Evolutionary conservation across 2,329 filamentous ascomycete genomes (phyloP), one percentile per base, ranked within the genome.

Genomic region (Hymenoscyphus scutula): DNA sequence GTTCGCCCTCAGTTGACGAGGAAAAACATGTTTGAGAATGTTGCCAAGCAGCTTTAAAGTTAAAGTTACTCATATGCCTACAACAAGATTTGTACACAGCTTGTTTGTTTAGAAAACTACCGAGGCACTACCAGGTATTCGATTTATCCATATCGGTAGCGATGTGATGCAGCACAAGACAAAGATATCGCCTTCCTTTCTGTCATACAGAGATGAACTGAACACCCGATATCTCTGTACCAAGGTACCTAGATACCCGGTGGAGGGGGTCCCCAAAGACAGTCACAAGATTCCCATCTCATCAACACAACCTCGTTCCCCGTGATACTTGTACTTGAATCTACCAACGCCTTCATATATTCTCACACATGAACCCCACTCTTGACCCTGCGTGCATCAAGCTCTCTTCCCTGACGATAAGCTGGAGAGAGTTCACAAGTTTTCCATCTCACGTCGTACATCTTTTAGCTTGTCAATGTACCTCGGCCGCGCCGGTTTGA

Each of bases 301-400:
- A 2, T 23, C 45, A 48, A 23, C 37, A 17, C 30, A 32, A 8
- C 30, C 19, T 45, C 38, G n/a, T 23, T 5, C n/a, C n/a, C 41
- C 45, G 6, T 25, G n/a, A 19, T 19, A n/a, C n/a, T n/a, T n/a
- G n/a, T n/a, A n/a, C n/a, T n/a, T n/a, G n/a, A n/a, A n/a, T n/a
- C n/a, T n/a, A 48, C 45, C 23, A 48, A 48, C 45, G 45, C 45
- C 5, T 48, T 48, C n/a, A 48, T 48, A 48, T 48, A 19, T 48
- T 3, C 10, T 10, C 23, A 11, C 23, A 48, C 45, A 25, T 25
- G 5, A 19, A 48, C 25, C 45, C 45, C 45, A 48, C 45, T 48
- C 45, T 48, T 48, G 45, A 48, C 45, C 25, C 19, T 23, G 45
- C n/a, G n/a, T 48, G 23, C 8, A 7, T 48, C 45, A 7, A 48